phyloP scores from a whole-genome alignment of 192 early-diverging fungal species.

The Umbelopsis ramanniana region DNA sequence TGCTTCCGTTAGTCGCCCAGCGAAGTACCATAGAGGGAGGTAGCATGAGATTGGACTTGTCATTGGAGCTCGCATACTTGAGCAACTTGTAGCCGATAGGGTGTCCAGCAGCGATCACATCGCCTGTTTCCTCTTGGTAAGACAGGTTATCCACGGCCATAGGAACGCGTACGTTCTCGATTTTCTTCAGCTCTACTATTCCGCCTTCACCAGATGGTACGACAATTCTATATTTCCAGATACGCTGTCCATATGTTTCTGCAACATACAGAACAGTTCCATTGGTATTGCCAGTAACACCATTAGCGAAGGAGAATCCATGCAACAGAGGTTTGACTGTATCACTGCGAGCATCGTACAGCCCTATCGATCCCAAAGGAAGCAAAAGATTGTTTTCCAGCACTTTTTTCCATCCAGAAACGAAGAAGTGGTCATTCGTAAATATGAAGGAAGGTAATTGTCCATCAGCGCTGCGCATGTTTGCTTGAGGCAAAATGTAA shows the following conservation, averaged over 20 bases:
- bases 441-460: constrained; percentile 37
- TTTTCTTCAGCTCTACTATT: constrained; percentile 14
- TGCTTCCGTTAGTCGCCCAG: constrained; percentile 22
- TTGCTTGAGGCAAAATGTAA: constrained; percentile 19
- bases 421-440: constrained; percentile 33
- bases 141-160: constrained; percentile 41
- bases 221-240: constrained; percentile 24
- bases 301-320: constrained; percentile 40
- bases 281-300: constrained; percentile 28
- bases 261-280: constrained; percentile 26
- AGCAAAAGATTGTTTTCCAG: constrained; percentile 34
- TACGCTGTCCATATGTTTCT: constrained; percentile 25
- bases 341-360: constrained; percentile 34
- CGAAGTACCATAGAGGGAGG: constrained; percentile 30
- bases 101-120: constrained; percentile 36
- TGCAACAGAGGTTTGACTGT: neutral
- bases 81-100: constrained; percentile 28
- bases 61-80: neutral
- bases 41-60: neutral
- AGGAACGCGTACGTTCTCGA: constrained; percentile 1
- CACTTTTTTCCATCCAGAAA: constrained; percentile 14
- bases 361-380: constrained; percentile 22
- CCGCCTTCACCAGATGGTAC: neutral
- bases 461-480: constrained; percentile 31
- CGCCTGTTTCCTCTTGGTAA: constrained; percentile 11